Evolutionary conservation across 495 filamentous ascomycete genomes (phyloP), one percentile per base, ranked within the genome.

Genomic region (Daldinia loculata): DNA sequence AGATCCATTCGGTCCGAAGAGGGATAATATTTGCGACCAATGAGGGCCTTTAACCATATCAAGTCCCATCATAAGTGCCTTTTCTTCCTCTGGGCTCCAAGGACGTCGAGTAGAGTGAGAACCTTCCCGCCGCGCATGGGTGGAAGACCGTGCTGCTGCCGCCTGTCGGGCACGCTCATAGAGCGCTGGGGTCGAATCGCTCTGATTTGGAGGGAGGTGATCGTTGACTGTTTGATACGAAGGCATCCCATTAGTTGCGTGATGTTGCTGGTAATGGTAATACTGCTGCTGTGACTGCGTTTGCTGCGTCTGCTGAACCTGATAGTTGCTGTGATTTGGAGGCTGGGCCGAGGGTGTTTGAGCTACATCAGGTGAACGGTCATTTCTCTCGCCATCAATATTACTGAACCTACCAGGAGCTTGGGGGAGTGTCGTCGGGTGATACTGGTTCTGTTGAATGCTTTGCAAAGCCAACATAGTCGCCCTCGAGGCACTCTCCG

Each of bases 41-140:
- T 98, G 95, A 55, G 94, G 94, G 0, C 94, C 94, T 76, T 93
- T 93, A 29, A 98, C 94, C 60, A 89, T 89, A 76, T 97, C 95
- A 9, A 98, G 86, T 11, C 94, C 94, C 36, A 91, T 89, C 92
- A 98, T 95, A 55, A 98, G 83, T 0, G 94, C 94, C 75, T 92
- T 92, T 75, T 98, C 94, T 79, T 98, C 94, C 61, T 95, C 93
- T 0, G 88, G 88, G 0, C 91, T 91, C 94, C 94, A 98, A 7
- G 94, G 93, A 26, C 93, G 87, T 48, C 94, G 89, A 63, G 94
- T 92, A n/a, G 89, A 93, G 52, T 93, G 92, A 6, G 92, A 79
- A 1, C 92, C 93, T 51, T 93, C 88, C 55, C 92, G 87, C 29
- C 92, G 88, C 52, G 87, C 87, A 36, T 88, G 90, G 2, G 91